A percentile compares a stretch with the other conserved stretches of the same genome.
phyloP scores from a whole-genome alignment of 768 basidiomycete species.

The Royoungia palumana region DNA sequence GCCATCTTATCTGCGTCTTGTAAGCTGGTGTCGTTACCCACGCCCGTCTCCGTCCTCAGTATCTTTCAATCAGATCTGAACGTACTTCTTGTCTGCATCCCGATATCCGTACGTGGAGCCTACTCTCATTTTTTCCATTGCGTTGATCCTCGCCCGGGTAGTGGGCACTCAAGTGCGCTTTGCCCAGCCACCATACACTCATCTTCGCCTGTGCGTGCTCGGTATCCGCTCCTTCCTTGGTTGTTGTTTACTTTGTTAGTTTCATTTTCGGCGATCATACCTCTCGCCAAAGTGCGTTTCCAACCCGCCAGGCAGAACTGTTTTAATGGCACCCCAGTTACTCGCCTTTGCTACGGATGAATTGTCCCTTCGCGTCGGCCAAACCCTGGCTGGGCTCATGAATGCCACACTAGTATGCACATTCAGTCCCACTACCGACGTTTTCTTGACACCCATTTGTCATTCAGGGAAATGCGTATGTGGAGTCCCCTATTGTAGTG shows the following conservation, averaged over 20 bases:
- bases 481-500: background rate
- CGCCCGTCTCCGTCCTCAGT: conserved; percentile 1
- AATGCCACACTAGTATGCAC: conserved; percentile 75
- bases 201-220: conserved; percentile 64
- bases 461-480: conserved; percentile 32
- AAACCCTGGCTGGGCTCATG: conserved; percentile 77
- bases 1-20: conserved; percentile 59
- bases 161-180: conserved; percentile 72
- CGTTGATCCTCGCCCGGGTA: conserved; percentile 24
- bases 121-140: background rate
- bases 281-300: conserved; percentile 64
- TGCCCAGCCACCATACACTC: conserved; percentile 51
- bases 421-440: background rate
- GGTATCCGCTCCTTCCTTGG: background rate
- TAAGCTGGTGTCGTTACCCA: conserved; percentile 28
- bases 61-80: conserved; percentile 52
- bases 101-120: conserved; percentile 50
- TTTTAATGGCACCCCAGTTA: conserved; percentile 41
- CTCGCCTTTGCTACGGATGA: conserved; percentile 87
- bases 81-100: conserved; percentile 65
- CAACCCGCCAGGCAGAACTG: background rate
- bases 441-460: background rate
- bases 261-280: conserved; percentile 79
- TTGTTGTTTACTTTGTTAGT: conserved; percentile 37
- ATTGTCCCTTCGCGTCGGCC: conserved; percentile 74